phyloP scores from a whole-genome alignment of 768 basidiomycete species.

The Gloeostereum incarnatum region DNA sequence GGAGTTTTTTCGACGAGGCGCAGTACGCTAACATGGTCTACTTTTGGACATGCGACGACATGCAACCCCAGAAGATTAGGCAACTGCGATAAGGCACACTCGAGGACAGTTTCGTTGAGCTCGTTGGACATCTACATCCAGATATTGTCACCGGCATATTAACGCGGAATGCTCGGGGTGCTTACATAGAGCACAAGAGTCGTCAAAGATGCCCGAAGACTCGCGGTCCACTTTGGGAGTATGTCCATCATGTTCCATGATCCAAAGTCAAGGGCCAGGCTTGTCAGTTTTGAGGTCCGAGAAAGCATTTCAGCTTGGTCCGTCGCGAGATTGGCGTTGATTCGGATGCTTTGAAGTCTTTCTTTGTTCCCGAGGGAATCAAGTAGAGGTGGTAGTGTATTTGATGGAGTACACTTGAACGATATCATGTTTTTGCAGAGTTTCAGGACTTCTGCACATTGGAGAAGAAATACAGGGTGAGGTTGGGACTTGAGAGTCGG shows the following conservation, averaged over 20 bases:
- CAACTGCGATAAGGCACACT: constrained; percentile 34
- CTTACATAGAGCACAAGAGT: constrained; percentile 54
- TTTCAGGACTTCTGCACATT: constrained; percentile 38
- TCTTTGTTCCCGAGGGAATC: constrained; percentile 31
- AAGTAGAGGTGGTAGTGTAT: constrained; percentile 41
- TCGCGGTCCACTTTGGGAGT: constrained; percentile 46
- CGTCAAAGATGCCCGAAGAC: constrained; percentile 33
- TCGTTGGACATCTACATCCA: constrained; percentile 43
- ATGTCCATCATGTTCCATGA: constrained; percentile 53
- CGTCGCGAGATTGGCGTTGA: constrained; percentile 43
- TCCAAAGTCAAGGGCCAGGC: constrained; percentile 46
- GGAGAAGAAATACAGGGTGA: constrained; percentile 40
- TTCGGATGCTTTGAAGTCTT: constrained; percentile 34
- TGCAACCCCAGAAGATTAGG: constrained; percentile 51
- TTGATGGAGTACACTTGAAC: constrained; percentile 43
- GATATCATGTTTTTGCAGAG: constrained; percentile 42
- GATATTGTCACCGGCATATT: background rate
- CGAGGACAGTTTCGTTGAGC: constrained; percentile 42
- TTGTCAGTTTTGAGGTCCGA: constrained; percentile 27
- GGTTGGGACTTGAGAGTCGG: constrained; percentile 28
- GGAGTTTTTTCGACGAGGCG: constrained; percentile 38
- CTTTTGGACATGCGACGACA: constrained; percentile 47
- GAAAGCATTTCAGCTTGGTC: constrained; percentile 37
- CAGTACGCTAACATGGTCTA: constrained; percentile 44
- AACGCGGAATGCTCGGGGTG: background rate